These are phyloP conservation scores for Botryotinia calthae DNA, from an alignment of 2,329 filamentous ascomycete species.

Conservation along the genomic window DNA sequence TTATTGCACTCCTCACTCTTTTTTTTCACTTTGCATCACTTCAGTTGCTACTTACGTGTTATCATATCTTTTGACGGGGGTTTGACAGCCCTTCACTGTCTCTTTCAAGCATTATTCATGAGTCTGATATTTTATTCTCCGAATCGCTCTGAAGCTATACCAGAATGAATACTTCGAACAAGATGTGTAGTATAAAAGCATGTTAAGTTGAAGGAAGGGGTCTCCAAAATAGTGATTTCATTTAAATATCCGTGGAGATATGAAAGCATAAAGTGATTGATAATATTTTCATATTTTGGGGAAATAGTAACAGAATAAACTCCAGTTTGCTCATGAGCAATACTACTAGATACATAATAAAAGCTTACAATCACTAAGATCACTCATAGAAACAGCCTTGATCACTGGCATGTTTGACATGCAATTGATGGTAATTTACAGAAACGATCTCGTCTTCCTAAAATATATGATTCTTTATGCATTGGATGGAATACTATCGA, in stretches of 20 bases:
- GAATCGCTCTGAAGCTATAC: neutral
- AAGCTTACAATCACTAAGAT: neutral
- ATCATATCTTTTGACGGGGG: no score
- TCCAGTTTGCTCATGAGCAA: neutral
- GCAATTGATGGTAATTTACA: neutral
- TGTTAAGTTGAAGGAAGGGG: neutral
- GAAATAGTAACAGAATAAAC: neutral
- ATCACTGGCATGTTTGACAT: neutral
- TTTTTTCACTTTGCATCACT: neutral
- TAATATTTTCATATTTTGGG: rapidly evolving
- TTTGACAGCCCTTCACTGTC: neutral
- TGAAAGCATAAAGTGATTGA: neutral
- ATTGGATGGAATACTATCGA: neutral
- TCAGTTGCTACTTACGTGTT: neutral
- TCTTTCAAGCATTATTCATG: neutral
- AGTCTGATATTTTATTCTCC: neutral
- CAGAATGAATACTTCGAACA: neutral
- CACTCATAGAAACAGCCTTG: neutral
- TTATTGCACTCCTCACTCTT: neutral
- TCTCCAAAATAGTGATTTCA: neutral
- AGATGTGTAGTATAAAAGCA: neutral
- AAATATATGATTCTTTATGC: neutral
- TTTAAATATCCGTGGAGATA: rapidly evolving
- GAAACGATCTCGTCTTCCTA: neutral
- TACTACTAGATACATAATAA: neutral